These are phyloP conservation scores for Entrophospora sp. DNA, from an alignment of 192 early-diverging fungal genomes.

Conservation along the genomic window DNA sequence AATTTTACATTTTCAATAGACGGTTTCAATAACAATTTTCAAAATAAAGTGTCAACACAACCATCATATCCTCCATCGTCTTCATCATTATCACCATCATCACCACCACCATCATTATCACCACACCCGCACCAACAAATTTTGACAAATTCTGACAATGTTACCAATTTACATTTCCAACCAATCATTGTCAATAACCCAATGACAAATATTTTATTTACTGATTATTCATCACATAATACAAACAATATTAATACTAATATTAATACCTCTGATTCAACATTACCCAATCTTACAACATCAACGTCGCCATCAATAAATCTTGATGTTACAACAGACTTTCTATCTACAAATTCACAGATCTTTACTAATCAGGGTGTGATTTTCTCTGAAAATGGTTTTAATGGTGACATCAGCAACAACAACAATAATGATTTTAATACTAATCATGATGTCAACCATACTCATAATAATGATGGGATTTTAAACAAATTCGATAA, in stretches of 20 bases:
- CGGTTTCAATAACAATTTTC: background rate
- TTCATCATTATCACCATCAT: background rate
- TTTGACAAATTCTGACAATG: background rate
- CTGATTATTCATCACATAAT: background rate
- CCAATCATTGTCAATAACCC: background rate
- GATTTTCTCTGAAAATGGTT: too few species aligned
- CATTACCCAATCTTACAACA: background rate
- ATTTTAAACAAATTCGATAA: too few species aligned
- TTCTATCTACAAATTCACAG: too few species aligned
- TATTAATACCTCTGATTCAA: background rate
- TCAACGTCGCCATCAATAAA: background rate
- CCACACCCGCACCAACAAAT: background rate
- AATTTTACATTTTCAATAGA: constrained; percentile 1
- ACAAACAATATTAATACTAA: too few species aligned
- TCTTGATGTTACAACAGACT: too few species aligned
- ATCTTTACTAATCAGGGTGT: too few species aligned
- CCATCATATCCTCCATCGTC: background rate
- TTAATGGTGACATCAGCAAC: background rate
- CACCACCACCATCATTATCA: background rate
- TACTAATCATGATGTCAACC: background rate
- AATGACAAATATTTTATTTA: background rate
- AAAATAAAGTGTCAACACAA: background rate
- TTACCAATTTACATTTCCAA: background rate
- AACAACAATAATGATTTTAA: background rate
- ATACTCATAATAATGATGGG: background rate